Conservation (phyloP, 768 basidiomycete genomes). For the Lyophyllum shimeji region DNA sequence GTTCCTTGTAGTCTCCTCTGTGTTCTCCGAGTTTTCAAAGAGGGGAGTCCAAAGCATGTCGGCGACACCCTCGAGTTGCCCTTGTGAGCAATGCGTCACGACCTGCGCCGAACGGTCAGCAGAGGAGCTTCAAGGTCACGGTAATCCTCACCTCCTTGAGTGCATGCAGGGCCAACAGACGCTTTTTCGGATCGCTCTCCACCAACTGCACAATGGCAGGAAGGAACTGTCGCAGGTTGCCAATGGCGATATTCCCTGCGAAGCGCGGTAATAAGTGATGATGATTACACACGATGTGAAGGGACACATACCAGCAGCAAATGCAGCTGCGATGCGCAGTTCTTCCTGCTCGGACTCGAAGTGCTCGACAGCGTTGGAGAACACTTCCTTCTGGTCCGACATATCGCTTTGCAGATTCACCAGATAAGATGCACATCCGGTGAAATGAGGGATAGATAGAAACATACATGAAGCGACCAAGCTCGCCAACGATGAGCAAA, state of each 20-base stretch:
- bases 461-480: constrained; percentile 85
- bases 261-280: background rate
- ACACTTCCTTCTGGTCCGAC: constrained; percentile 77
- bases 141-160: constrained; percentile 76
- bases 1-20: constrained; percentile 90
- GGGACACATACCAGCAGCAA: constrained; percentile 73
- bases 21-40: constrained; percentile 85
- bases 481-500: constrained; percentile 86
- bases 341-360: constrained; percentile 84
- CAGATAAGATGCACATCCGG: background rate
- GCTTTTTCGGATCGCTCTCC: constrained; percentile 72
- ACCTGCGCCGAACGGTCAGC: constrained; percentile 46
- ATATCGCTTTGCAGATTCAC: constrained; percentile 68
- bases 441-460: no score
- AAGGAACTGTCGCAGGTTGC: constrained; percentile 85
- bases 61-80: constrained; percentile 83
- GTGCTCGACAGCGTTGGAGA: constrained; percentile 67
- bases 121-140: background rate
- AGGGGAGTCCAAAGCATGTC: constrained; percentile 91
- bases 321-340: constrained; percentile 86
- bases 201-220: constrained; percentile 80
- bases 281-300: background rate
- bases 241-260: constrained; percentile 92
- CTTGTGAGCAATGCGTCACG: constrained; percentile 85
- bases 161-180: constrained; percentile 86